phyloP scores from a whole-genome alignment of 345 rosid genomes.

The Carallia brachiata region DNA sequence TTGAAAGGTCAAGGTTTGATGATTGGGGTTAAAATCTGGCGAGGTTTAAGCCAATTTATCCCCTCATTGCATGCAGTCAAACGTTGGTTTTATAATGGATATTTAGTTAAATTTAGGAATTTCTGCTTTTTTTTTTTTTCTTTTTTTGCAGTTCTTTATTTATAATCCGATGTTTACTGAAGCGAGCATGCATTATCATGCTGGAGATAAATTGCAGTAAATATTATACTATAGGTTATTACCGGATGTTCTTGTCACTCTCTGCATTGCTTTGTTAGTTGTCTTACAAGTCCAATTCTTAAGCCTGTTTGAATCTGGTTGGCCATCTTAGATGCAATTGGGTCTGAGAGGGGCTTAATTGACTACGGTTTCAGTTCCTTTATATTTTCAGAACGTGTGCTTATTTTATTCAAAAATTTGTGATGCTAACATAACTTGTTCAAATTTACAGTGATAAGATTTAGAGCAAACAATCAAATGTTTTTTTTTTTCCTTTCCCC shows the following conservation, averaged over 20 bases:
- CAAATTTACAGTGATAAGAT: not conserved
- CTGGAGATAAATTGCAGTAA: not conserved
- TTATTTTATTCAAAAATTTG: not conserved
- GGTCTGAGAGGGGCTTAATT: not conserved
- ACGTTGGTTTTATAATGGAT: not conserved
- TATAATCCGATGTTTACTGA: not conserved
- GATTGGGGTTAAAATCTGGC: not conserved
- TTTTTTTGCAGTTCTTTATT: too few species aligned
- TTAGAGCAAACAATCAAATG: not conserved
- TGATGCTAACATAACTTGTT: not conserved
- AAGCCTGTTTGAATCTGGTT: not conserved
- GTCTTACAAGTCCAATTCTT: too few species aligned
- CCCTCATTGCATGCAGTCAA: not conserved
- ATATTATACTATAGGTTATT: not conserved
- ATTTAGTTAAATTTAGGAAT: too few species aligned
- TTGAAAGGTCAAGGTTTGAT: not conserved
- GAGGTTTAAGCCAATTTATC: not conserved
- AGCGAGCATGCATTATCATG: not conserved
- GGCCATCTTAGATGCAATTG: not conserved
- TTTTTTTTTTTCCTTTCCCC: too few species aligned
- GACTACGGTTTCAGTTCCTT: not conserved
- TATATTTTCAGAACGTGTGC: not conserved
- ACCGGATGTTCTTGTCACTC: not conserved
- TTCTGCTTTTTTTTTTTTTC: too few species aligned
- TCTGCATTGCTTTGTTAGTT: too few species aligned